phyloP scores from a whole-genome alignment of 495 filamentous ascomycete genomes.

The Astrocystis sublimbata region DNA sequence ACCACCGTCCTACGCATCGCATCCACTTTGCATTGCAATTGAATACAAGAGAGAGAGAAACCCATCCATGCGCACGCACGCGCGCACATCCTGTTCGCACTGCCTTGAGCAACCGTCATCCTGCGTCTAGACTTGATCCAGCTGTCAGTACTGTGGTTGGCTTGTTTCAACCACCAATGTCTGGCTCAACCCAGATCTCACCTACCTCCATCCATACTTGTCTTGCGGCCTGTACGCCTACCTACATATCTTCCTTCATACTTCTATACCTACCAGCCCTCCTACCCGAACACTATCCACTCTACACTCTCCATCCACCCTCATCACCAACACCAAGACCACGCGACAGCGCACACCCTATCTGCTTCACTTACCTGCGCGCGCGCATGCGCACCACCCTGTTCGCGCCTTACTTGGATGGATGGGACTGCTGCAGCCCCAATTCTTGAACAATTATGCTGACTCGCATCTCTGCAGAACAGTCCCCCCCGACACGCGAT shows the following conservation, averaged over 20 bases:
- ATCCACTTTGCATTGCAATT: not conserved
- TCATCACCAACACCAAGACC: no score
- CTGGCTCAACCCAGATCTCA: conserved; percentile 8
- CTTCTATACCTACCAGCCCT: not conserved
- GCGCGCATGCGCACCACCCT: not conserved
- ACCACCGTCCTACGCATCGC: not conserved
- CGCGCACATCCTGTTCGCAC: conserved; percentile 3
- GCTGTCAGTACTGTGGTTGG: not conserved
- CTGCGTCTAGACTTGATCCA: not conserved
- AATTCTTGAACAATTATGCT: not conserved
- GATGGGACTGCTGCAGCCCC: not conserved
- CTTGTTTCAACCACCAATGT: conserved; percentile 17
- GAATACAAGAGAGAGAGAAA: no score
- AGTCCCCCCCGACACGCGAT: conserved; percentile 49
- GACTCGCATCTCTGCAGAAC: conserved; percentile 30
- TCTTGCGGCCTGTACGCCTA: not conserved
- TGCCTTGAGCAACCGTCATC: conserved; percentile 9
- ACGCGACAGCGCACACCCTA: no score
- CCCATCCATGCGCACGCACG: not conserved
- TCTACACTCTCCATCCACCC: not conserved
- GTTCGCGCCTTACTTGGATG: not conserved
- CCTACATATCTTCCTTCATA: not conserved
- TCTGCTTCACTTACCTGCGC: not conserved
- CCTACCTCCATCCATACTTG: not conserved
- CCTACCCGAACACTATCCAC: no score